Percentiles rank a stretch among this genome's conserved stretches.
These are phyloP conservation scores for Centrapalus pauciflorus DNA, from an alignment of 129 eudicot genomes.

Conservation along the genomic window DNA sequence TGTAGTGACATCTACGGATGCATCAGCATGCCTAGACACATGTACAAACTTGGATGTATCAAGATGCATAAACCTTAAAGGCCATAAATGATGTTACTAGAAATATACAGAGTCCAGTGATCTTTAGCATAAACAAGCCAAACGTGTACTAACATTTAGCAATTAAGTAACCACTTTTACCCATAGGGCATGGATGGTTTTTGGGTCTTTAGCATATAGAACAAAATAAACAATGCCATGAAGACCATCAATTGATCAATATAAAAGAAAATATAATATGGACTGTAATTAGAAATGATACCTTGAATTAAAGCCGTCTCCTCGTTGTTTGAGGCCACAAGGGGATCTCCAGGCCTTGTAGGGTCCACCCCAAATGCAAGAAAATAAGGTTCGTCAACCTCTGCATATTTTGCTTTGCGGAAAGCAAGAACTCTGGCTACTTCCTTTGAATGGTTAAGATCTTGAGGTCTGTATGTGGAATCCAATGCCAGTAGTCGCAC, in stretches of 20 bases:
- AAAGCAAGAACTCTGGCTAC: slow-evolving; percentile 21
- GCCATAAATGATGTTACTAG: not conserved
- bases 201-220: no score
- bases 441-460: slow-evolving; percentile 5
- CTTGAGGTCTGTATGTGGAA: not conserved
- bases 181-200: not conserved
- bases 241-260: not conserved
- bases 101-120: not conserved
- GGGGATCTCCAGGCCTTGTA: not conserved
- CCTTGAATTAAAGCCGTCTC: slow-evolving; percentile 9
- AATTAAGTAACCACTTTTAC: not conserved
- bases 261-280: not conserved
- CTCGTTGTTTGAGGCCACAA: not conserved
- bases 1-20: not conserved
- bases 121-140: no score
- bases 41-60: not conserved
- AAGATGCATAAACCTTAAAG: not conserved
- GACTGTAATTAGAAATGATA: not conserved
- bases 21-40: not conserved
- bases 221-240: not conserved
- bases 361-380: slow-evolving; percentile 22
- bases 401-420: slow-evolving; percentile 18
- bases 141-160: not conserved
- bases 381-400: slow-evolving; percentile 27
- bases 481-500: slow-evolving; percentile 22